Evolutionary conservation across 2,329 filamentous ascomycete species (phyloP).

Genomic region (Ceratocystis albifundus): DNA sequence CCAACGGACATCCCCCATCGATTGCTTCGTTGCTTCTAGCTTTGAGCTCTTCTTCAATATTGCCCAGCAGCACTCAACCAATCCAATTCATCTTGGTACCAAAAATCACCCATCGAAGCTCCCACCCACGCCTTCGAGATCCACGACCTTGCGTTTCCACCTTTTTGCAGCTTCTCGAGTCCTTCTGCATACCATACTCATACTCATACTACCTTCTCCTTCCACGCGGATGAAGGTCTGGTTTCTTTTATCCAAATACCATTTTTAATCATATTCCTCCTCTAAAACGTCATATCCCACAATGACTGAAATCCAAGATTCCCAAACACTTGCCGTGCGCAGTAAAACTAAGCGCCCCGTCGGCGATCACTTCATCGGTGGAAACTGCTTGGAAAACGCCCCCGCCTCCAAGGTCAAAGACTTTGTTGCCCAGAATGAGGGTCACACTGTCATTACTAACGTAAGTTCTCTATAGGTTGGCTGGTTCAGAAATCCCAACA

Average conservation of each 20-base stretch:
- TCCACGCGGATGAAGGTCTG: slow-evolving; percentile 15
- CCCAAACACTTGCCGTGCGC: slow-evolving; percentile 40
- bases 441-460: slow-evolving; percentile 96
- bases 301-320: slow-evolving; percentile 41
- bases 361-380: slow-evolving; percentile 90
- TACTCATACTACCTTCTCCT: slow-evolving; percentile 16
- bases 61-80: slow-evolving; percentile 15
- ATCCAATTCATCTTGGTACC: slow-evolving; percentile 10
- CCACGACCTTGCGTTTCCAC: slow-evolving; percentile 9
- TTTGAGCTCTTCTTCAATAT: slow-evolving; percentile 14
- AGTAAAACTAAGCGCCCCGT: slow-evolving; percentile 55
- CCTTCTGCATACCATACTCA: slow-evolving; percentile 6
- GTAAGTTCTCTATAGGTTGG: slow-evolving; percentile 43
- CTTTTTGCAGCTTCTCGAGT: slow-evolving; percentile 11
- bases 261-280: slow-evolving; percentile 19
- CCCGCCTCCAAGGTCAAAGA: slow-evolving; percentile 83
- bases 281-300: slow-evolving; percentile 25
- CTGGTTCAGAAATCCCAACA: neutral
- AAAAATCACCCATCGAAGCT: slow-evolving; percentile 18
- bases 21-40: slow-evolving; percentile 19
- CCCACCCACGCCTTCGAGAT: slow-evolving; percentile 21
- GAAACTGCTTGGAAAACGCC: slow-evolving; percentile 75
- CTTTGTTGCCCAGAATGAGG: slow-evolving; percentile 79
- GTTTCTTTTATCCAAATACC: slow-evolving; percentile 1
- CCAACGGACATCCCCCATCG: slow-evolving; percentile 22